These are phyloP conservation scores for Neophaeococcomyces mojaviensis DNA, from an alignment of 2,329 filamentous ascomycete genomes.

Conservation along the genomic window DNA sequence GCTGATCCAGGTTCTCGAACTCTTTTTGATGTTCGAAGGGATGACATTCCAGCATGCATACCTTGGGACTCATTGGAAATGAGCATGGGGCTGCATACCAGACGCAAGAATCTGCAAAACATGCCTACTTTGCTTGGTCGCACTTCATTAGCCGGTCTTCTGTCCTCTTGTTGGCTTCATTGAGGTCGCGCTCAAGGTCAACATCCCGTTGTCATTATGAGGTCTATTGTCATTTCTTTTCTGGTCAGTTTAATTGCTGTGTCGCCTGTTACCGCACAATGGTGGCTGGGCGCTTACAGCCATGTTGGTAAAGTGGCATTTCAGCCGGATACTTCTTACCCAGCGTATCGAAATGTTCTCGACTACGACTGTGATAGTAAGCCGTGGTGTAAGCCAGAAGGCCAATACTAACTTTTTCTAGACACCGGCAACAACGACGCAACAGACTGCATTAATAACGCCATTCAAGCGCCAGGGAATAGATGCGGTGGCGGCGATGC, in stretches of 20 bases:
- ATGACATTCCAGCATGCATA: neutral
- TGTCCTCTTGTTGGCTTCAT: neutral
- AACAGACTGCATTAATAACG: conserved; percentile 70
- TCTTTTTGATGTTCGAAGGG: neutral
- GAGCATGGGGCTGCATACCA: conserved; percentile 4
- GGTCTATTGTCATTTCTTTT: conserved; percentile 7
- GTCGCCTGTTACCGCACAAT: conserved; percentile 17
- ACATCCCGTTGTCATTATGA: conserved; percentile 1
- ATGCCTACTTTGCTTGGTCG: neutral
- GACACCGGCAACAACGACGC: conserved; percentile 62
- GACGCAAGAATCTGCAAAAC: neutral
- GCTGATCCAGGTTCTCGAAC: too few relatives aligned
- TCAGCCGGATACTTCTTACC: conserved; percentile 26
- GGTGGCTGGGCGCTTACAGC: conserved; percentile 29
- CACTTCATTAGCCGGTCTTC: conserved; percentile 1
- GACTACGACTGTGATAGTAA: conserved; percentile 55
- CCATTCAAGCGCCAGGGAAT: conserved; percentile 57
- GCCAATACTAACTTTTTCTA: neutral
- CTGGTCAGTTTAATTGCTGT: conserved; percentile 8
- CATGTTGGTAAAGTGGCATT: conserved; percentile 28
- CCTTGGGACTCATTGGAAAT: neutral
- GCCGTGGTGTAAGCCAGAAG: neutral
- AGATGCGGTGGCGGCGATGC: conserved; percentile 58
- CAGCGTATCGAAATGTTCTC: conserved; percentile 63
- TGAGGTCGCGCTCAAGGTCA: neutral